Conservation (phyloP, 805 yeast genomes). For the Isabelozyma gotoi region DNA sequence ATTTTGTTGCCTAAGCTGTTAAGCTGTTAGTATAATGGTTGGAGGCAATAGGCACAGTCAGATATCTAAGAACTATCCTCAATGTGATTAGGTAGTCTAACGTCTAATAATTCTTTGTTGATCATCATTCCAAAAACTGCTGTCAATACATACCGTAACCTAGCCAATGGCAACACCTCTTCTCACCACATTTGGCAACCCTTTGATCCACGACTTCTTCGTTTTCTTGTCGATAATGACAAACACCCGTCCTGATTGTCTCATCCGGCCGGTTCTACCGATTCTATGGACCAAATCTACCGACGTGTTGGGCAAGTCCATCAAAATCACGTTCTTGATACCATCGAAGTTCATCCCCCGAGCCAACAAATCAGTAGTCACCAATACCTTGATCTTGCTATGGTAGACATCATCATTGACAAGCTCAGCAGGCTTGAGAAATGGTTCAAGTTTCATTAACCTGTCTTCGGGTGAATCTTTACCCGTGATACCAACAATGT, state of each 20-base stretch:
- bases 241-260: slow-evolving; percentile 83
- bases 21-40: neutral
- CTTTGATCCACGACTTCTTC: slow-evolving; percentile 78
- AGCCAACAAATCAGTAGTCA: slow-evolving; percentile 86
- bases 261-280: slow-evolving; percentile 94
- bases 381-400: slow-evolving; percentile 59
- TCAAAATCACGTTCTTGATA: slow-evolving; percentile 76
- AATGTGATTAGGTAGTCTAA: slow-evolving; percentile 39
- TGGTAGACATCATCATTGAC: slow-evolving; percentile 32
- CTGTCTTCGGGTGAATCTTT: slow-evolving; percentile 63
- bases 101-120: slow-evolving; percentile 34
- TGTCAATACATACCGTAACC: slow-evolving; percentile 3
- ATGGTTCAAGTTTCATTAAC: slow-evolving; percentile 52
- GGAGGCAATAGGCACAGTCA: neutral
- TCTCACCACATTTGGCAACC: slow-evolving; percentile 68
- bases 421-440: slow-evolving; percentile 58
- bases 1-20: neutral
- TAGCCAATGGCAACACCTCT: slow-evolving; percentile 41
- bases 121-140: slow-evolving; percentile 26
- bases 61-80: slow-evolving; percentile 9
- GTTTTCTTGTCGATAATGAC: slow-evolving; percentile 69
- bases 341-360: slow-evolving; percentile 87
- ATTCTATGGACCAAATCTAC: slow-evolving; percentile 87
- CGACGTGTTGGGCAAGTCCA: slow-evolving; percentile 82
- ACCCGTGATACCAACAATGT: slow-evolving; percentile 67